Base-by-base conservation (phyloP, 441 rosid species). In the Euphorbia celastroides region DNA sequence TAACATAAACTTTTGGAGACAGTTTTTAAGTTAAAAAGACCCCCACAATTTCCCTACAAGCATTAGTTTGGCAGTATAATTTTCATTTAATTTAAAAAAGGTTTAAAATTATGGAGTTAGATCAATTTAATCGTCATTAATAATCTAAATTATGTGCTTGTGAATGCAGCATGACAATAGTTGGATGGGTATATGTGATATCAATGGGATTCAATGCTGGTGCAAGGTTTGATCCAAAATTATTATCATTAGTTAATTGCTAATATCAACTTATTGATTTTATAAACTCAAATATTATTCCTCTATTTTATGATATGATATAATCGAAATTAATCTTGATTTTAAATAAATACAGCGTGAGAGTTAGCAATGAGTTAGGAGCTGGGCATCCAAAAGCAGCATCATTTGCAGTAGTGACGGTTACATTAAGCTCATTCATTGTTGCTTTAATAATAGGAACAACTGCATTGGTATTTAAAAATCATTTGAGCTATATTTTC, bases 281-380 rank as follows among this genome's bases (percentile, higher is more conserved):
- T 34, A 34, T 34, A 34, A 4, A 34, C 38, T 34, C 9, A 34
- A 9, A 34, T 34, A 34, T 34, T 34, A 9, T 3, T 3, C 9
- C 9, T 34, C 38, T 34, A n/a, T n/a, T 34, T 34, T 34, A 34
- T 4, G 38, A 34, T 3, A 38, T 38, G 3, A 38, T 9, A 38
- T 34, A 34, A 34, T 2, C 12, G 7, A 38, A 7, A 38, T 9
- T 38, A 2, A 38, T 38, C 13, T 4, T 16, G 19, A n/a, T 17
- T 5, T 48, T 48, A 7, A 48, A 2, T 17, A 20, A 19, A 5
- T 13, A 16, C 75, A 82, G 85, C 58, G 87, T 79, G 14, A 77
- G 84, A 8, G 87, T 82, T 31, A 73, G 86, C 81, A 82, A 84
- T 51, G 89, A 84, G 69, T 60, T 79, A 0, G 89, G 89, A 16